Evolutionary conservation across 2,329 filamentous ascomycete genomes (phyloP).

Genomic region (Ophiostoma ips): DNA sequence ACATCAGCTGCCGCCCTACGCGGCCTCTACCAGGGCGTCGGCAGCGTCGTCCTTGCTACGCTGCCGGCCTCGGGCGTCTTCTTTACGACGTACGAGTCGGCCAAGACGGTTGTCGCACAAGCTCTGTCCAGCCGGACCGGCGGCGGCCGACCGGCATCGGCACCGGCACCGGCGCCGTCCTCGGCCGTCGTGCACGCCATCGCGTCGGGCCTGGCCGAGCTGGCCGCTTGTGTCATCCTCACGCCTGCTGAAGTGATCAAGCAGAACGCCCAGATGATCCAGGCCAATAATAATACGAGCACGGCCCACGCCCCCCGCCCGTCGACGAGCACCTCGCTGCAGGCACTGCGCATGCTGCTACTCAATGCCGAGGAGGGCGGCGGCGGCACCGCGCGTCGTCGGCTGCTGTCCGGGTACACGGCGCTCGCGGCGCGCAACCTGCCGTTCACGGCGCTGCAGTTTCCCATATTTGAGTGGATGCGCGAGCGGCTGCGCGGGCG

Average conservation of each 20-base stretch:
- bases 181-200: slow-evolving; percentile 53
- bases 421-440: slow-evolving; percentile 71
- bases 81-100: slow-evolving; percentile 77
- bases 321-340: slow-evolving; percentile 28
- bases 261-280: slow-evolving; percentile 82
- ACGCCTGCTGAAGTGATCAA: slow-evolving; percentile 86
- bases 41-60: slow-evolving; percentile 72
- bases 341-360: slow-evolving; percentile 31
- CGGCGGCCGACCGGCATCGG: too few relatives aligned
- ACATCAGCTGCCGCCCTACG: slow-evolving; percentile 30
- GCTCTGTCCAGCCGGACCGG: slow-evolving; percentile 23
- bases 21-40: slow-evolving; percentile 77
- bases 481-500: slow-evolving; percentile 37
- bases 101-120: slow-evolving; percentile 48
- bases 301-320: slow-evolving; percentile 14
- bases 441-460: slow-evolving; percentile 78
- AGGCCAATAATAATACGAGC: slow-evolving; percentile 11
- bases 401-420: slow-evolving; percentile 58
- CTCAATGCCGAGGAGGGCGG: slow-evolving; percentile 32
- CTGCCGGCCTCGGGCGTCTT: slow-evolving; percentile 83
- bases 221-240: slow-evolving; percentile 73
- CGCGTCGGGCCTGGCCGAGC: slow-evolving; percentile 64
- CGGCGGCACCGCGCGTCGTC: slow-evolving; percentile 44
- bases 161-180: slow-evolving; percentile 40
- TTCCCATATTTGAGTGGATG: slow-evolving; percentile 69